These are phyloP conservation scores for Solanum lignicaule DNA, from an alignment of 257 asterid species.

Conservation along the genomic window DNA sequence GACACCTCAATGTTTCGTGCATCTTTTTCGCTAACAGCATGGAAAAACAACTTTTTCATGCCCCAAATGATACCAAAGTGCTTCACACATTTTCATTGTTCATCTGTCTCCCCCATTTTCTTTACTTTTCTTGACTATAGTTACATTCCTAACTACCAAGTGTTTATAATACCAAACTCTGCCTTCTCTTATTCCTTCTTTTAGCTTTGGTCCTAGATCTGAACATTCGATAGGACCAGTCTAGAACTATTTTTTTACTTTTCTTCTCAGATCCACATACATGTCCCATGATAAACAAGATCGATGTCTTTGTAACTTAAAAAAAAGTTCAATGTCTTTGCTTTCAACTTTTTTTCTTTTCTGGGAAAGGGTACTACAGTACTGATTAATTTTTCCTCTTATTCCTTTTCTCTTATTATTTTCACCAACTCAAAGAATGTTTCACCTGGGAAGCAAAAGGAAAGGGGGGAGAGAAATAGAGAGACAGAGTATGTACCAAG, in stretches of 20 bases:
- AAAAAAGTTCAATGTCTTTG: neutral
- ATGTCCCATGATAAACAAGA: neutral
- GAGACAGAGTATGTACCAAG: neutral
- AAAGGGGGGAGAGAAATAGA: neutral
- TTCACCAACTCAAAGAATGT: neutral
- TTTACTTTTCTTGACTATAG: neutral
- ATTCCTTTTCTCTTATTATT: neutral
- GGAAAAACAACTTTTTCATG: neutral
- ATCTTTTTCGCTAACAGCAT: neutral
- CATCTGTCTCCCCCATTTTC: neutral
- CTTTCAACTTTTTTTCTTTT: neutral
- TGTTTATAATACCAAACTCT: neutral
- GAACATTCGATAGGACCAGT: neutral
- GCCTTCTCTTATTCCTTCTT: neutral
- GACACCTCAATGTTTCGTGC: neutral
- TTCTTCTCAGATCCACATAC: neutral
- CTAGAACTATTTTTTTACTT: neutral
- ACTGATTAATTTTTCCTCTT: neutral
- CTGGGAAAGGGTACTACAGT: neutral
- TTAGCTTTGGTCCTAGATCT: neutral
- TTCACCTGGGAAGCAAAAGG: neutral
- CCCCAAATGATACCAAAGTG: neutral
- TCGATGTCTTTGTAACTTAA: neutral
- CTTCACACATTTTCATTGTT: neutral
- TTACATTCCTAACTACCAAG: neutral